phyloP scores from a whole-genome alignment of 345 rosid species.

The Eutrema heterophyllum region DNA sequence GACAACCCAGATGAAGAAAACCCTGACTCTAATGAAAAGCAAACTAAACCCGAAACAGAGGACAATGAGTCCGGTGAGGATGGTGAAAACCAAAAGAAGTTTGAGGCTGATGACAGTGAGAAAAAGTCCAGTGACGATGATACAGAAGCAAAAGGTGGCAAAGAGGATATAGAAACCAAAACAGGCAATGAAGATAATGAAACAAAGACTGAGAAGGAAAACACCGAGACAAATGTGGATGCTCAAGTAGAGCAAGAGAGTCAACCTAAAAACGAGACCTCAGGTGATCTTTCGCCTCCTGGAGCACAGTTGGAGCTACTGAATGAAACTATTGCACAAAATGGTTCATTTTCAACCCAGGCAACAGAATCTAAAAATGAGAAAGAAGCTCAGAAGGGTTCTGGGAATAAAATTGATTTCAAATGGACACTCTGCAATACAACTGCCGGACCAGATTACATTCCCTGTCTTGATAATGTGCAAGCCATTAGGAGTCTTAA shows the following conservation, averaged over 20 bases:
- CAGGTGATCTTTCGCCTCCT: conserved; percentile 62
- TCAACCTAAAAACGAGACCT: conserved; percentile 42
- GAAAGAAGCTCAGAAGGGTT: conserved; percentile 63
- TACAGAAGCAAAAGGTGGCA: conserved; percentile 33
- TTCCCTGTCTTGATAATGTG: conserved; percentile 95
- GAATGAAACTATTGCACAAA: conserved; percentile 65
- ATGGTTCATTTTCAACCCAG: conserved; percentile 85
- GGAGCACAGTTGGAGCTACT: conserved; percentile 78
- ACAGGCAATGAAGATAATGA: conserved; percentile 38
- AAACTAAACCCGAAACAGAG: conserved; percentile 37
- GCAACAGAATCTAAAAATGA: conserved; percentile 82
- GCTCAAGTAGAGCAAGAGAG: conserved; percentile 43
- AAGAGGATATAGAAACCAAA: conserved; percentile 37
- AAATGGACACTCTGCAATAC: conserved; percentile 85
- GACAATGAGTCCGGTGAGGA: conserved; percentile 38
- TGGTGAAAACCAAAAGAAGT: conserved; percentile 40
- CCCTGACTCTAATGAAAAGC: conserved; percentile 37
- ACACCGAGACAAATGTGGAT: conserved; percentile 37
- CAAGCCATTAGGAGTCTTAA: conserved; percentile 69
- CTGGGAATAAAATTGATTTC: conserved; percentile 39
- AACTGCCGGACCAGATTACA: conserved; percentile 85
- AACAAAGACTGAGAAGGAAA: conserved; percentile 35
- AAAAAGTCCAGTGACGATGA: conserved; percentile 30
- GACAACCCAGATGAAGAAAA: conserved; percentile 40
- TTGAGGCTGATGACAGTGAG: conserved; percentile 34